Base-by-base conservation (phyloP, 768 basidiomycete species). In the Naganishia friedmannii region DNA sequence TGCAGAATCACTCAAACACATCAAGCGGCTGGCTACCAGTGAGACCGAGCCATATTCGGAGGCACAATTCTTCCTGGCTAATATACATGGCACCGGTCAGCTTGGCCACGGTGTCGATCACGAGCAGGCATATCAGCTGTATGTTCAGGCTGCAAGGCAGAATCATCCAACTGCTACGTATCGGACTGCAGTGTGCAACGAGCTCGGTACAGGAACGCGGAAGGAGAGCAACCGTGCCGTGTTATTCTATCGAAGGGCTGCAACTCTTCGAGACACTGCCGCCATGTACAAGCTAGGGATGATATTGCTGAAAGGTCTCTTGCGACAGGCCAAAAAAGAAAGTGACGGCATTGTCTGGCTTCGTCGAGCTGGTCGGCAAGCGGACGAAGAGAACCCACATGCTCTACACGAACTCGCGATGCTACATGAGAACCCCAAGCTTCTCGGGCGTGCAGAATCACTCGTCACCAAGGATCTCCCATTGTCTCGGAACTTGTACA, bases 271-370 rank as follows among this genome's bases (percentile, higher is more conserved):
- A 23, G 96, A 98, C 80, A 97, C 95, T 0, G 88, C 95, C 31
- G 96, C 93, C 3, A 99, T 98, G 96, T 98, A 96, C 84, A 98
- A 98, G 81, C 87, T 99, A n/a, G 93, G 93, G n/a, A 94, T 96
- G 89, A 90, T 97, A 73, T 85, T 96, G 34, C 85, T 98, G 26
- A 87, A 91, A 42, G 95, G 94, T 13, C 82, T 87, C 19, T 85
- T 97, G 5, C 89, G 88, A 29, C 92, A 94, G 79, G 87, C 85
- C 68, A 88, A 86, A 73, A 96, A 96, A 78, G 88, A 88, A 1
- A 87, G 93, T 37, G 96, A 99, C 78, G 94, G 93, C 7, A 87
- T 95, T 73, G 89, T 88, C 69, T 99, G 96, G 96, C 84, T 99
- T 68, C 89, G 90, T 74, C 87, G 93, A 28, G 96, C 96, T 0